Percentiles rank a stretch among this genome's conserved stretches.
Evolutionary conservation across 305 asterid species (phyloP).

Genomic region (Fraxinus baroniana): DNA sequence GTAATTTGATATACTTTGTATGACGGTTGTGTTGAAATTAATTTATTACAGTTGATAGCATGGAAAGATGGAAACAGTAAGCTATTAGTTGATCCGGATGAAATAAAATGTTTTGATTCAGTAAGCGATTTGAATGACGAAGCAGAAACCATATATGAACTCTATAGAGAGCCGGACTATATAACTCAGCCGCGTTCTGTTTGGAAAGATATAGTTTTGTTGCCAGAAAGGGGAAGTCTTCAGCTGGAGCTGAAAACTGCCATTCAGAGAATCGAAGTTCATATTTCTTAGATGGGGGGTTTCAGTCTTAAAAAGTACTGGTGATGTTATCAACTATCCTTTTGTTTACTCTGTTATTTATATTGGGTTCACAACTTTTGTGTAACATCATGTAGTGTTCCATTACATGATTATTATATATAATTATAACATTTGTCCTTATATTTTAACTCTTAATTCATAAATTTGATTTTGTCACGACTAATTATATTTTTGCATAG

Average conservation of each 20-base stretch:
- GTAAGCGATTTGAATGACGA: conserved; percentile 65
- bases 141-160: conserved; percentile 70
- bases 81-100: conserved; percentile 58
- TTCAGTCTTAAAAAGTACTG: not conserved
- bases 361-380: too few relatives aligned
- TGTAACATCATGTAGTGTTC: too few relatives aligned
- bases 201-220: conserved; percentile 62
- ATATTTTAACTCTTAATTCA: too few relatives aligned
- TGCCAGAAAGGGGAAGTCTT: conserved; percentile 43
- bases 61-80: conserved; percentile 87
- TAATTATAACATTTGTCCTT: too few relatives aligned
- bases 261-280: conserved; percentile 51
- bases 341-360: not conserved
- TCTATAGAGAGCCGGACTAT: conserved; percentile 39
- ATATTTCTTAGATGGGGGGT: conserved; percentile 15
- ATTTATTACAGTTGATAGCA: conserved; percentile 64
- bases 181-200: conserved; percentile 45
- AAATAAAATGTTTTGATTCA: conserved; percentile 50
- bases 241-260: conserved; percentile 56
- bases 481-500: not conserved
- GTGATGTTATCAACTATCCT: not conserved
- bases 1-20: not conserved
- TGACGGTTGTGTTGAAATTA: not conserved
- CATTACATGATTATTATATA: too few relatives aligned
- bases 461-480: not conserved